Conservation (phyloP, 371 early-diverging fungal genomes). For the Sporodiniella umbellata region DNA sequence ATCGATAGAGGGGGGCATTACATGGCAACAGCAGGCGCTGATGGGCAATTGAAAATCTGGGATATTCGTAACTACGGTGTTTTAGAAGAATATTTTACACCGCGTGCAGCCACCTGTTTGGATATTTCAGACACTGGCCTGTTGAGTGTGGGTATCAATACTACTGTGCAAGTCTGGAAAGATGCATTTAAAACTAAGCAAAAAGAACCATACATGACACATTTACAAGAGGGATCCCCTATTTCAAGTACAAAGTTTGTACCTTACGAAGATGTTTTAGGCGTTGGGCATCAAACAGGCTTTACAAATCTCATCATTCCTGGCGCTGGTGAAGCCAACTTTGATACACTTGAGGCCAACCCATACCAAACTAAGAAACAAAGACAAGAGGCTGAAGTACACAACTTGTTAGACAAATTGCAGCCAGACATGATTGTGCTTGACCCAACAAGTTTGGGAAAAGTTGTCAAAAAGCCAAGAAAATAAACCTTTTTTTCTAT, state of each 20-base stretch:
- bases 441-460: conserved; percentile 75
- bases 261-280: conserved; percentile 98
- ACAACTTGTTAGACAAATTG: conserved; percentile 85
- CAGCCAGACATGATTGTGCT: conserved; percentile 89
- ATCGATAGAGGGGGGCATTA: conserved; percentile 85
- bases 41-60: conserved; percentile 93
- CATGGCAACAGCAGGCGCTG: conserved; percentile 93
- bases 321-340: conserved; percentile 97
- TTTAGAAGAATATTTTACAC: conserved; percentile 78
- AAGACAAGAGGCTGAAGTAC: conserved; percentile 92
- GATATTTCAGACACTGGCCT: conserved; percentile 87
- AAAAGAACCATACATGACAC: conserved; percentile 87
- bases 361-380: conserved; percentile 93
- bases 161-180: conserved; percentile 85
- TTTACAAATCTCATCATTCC: conserved; percentile 89
- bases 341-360: conserved; percentile 92
- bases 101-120: conserved; percentile 69
- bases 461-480: conserved; percentile 46
- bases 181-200: conserved; percentile 78
- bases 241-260: conserved; percentile 75
- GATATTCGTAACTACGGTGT: conserved; percentile 90
- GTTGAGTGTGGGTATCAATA: conserved; percentile 80
- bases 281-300: conserved; percentile 85
- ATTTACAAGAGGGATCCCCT: conserved; percentile 58
- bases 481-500: neutral